Evolutionary conservation across 2,329 filamentous ascomycete genomes (phyloP).

Genomic region (Exophiala dermatitidis): DNA sequence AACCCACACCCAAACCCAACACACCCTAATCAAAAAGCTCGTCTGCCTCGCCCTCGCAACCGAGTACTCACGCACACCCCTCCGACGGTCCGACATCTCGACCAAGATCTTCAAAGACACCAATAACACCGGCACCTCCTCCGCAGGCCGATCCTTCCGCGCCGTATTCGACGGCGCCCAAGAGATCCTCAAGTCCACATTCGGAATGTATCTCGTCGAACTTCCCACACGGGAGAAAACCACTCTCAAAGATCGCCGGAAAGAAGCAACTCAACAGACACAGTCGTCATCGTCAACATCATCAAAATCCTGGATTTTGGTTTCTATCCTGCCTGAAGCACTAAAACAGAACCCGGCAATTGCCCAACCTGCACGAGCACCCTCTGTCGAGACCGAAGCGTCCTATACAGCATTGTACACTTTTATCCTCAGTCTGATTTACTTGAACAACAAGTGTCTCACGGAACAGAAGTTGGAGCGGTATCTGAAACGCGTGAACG

Average conservation of each 20-base stretch:
- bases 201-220: conserved; percentile 90
- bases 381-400: conserved; percentile 62
- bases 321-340: conserved; percentile 59
- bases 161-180: conserved; percentile 72
- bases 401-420: conserved; percentile 76
- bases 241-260: conserved; percentile 49
- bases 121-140: conserved; percentile 48
- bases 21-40: conserved; percentile 52
- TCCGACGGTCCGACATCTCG: conserved; percentile 52
- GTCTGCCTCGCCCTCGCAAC: conserved; percentile 55
- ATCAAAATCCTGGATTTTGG: conserved; percentile 70
- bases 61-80: conserved; percentile 52
- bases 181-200: conserved; percentile 58
- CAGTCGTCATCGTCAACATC: conserved; percentile 43
- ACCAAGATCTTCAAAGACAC: conserved; percentile 60
- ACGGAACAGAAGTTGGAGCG: conserved; percentile 71
- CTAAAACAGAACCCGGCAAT: conserved; percentile 60
- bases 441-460: conserved; percentile 63
- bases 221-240: conserved; percentile 74
- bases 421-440: conserved; percentile 68
- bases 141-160: conserved; percentile 59
- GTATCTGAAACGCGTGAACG: conserved; percentile 66
- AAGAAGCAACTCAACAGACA: conserved; percentile 31
- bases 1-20: conserved; percentile 21
- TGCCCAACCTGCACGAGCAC: conserved; percentile 59